Percentiles rank a stretch among this genome's conserved stretches.
These are phyloP conservation scores for Arachis monticola DNA, from an alignment of 331 rosid genomes.

Conservation along the genomic window DNA sequence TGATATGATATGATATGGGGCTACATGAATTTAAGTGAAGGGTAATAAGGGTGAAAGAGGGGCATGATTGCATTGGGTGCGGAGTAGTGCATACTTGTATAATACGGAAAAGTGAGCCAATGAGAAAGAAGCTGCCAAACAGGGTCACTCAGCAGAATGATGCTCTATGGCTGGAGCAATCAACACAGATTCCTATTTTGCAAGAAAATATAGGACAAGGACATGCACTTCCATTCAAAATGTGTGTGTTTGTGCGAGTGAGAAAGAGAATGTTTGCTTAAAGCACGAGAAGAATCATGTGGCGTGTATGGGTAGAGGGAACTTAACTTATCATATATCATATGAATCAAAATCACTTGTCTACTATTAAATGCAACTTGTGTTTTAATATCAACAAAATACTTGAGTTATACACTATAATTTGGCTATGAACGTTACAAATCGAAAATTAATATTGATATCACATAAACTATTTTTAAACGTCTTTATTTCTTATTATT, in stretches of 20 bases:
- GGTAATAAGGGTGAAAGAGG: slow-evolving; percentile 6
- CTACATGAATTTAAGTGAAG: slow-evolving; percentile 30
- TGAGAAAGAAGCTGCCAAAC: slow-evolving; percentile 37
- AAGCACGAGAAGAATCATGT: slow-evolving; percentile 68
- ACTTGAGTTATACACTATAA: too few relatives aligned
- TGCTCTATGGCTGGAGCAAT: slow-evolving; percentile 66
- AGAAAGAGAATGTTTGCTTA: slow-evolving; percentile 31
- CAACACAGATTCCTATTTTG: slow-evolving; percentile 59
- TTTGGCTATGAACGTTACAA: too few relatives aligned
- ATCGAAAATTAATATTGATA: too few relatives aligned
- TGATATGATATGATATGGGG: not conserved
- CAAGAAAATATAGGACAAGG: slow-evolving; percentile 15
- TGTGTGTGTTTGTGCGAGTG: not conserved
- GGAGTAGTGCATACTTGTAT: slow-evolving; percentile 37
- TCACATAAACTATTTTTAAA: too few relatives aligned
- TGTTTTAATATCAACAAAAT: too few relatives aligned
- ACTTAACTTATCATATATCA: slow-evolving; percentile 26
- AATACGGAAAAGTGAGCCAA: slow-evolving; percentile 48
- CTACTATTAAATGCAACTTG: too few relatives aligned
- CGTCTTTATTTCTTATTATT: too few relatives aligned
- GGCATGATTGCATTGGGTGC: slow-evolving; percentile 47
- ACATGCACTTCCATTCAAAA: slow-evolving; percentile 31
- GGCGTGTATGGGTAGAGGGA: slow-evolving; percentile 49
- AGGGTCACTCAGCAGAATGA: slow-evolving; percentile 65
- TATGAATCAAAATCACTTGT: not conserved